These are phyloP conservation scores for Trichoderma semiorbis DNA, from an alignment of 2,329 filamentous ascomycete genomes.

Conservation along the genomic window DNA sequence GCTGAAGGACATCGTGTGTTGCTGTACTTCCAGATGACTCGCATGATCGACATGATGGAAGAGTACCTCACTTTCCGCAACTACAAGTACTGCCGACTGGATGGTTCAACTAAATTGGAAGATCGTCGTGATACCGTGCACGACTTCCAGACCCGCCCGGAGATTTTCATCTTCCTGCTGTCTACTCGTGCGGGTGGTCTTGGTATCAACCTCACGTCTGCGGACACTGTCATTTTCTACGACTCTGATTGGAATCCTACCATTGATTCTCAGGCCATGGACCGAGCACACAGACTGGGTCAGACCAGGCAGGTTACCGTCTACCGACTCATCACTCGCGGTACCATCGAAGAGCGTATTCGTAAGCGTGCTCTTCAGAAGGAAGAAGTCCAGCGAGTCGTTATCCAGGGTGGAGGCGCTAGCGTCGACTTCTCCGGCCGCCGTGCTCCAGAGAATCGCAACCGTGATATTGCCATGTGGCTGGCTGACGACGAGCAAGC, in stretches of 20 bases:
- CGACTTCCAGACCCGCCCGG: slow-evolving; percentile 90
- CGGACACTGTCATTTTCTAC: slow-evolving; percentile 99
- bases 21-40: slow-evolving; percentile 99
- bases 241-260: slow-evolving; percentile 99
- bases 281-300: slow-evolving; percentile 93
- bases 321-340: slow-evolving; percentile 93
- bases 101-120: slow-evolving; percentile 95
- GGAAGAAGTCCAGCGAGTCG: slow-evolving; percentile 96
- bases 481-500: slow-evolving; percentile 96
- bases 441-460: slow-evolving; percentile 80
- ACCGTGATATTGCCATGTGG: slow-evolving; percentile 99
- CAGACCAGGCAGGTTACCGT: slow-evolving; percentile 96
- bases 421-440: slow-evolving; percentile 97
- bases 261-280: slow-evolving; percentile 98
- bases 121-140: slow-evolving; percentile 94
- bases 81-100: slow-evolving; percentile 96
- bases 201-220: slow-evolving; percentile 94
- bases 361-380: slow-evolving; percentile 96
- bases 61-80: slow-evolving; percentile 98
- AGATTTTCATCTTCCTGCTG: slow-evolving; percentile 95
- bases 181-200: slow-evolving; percentile 96
- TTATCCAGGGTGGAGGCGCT: slow-evolving; percentile 87
- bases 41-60: slow-evolving; percentile 99
- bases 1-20: slow-evolving; percentile 88
- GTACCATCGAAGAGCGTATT: slow-evolving; percentile 97